Evolutionary conservation across 176 grass and related monocot species (phyloP).

Genomic region (Ensete glaucum): DNA sequence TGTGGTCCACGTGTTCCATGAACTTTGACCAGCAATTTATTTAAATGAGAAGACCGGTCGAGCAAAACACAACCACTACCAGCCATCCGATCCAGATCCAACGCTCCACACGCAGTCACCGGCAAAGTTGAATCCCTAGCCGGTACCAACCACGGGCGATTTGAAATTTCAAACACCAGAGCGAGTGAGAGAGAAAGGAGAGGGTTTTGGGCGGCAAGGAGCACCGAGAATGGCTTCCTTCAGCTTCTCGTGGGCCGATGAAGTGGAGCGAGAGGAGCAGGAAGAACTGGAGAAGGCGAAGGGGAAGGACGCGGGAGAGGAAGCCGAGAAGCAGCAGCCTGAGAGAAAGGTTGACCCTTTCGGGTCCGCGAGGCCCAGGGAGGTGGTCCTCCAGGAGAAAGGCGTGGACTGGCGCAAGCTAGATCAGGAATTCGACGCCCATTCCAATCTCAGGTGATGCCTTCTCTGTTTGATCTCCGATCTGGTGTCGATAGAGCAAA

Average conservation of each 20-base stretch:
- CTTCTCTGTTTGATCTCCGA: neutral
- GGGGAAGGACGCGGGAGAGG: slow-evolving; percentile 2
- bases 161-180: too few species aligned
- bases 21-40: too few species aligned
- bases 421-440: slow-evolving; percentile 27
- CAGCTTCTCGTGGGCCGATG: slow-evolving; percentile 67
- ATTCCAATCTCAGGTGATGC: neutral
- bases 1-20: too few species aligned
- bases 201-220: neutral
- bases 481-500: too few species aligned
- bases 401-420: slow-evolving; percentile 52
- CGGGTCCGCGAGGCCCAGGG: slow-evolving; percentile 36
- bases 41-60: too few species aligned
- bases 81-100: too few species aligned
- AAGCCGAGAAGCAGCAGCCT: neutral
- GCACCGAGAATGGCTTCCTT: slow-evolving; percentile 24
- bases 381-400: slow-evolving; percentile 52
- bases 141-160: too few species aligned
- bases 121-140: too few species aligned
- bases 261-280: slow-evolving; percentile 55
- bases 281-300: slow-evolving; percentile 5
- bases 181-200: neutral
- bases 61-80: too few species aligned
- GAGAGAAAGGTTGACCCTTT: slow-evolving; percentile 27
- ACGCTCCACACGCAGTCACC: too few species aligned